These are phyloP conservation scores for Pisolithus tinctorius DNA, from an alignment of 768 basidiomycete genomes.

Conservation along the genomic window DNA sequence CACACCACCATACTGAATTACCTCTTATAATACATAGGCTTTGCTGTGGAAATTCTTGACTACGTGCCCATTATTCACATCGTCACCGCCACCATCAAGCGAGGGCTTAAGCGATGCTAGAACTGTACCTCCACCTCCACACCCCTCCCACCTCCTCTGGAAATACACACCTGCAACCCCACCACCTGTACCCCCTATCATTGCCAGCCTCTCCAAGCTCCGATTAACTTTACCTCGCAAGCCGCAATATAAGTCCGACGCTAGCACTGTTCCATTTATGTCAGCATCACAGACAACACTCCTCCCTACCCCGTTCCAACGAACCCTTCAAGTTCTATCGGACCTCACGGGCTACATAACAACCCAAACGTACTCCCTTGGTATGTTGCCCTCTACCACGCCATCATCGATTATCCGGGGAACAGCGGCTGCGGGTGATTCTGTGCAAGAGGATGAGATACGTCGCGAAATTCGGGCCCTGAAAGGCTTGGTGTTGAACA, in stretches of 20 bases:
- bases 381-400: background rate
- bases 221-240: constrained; percentile 15
- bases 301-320: constrained; percentile 42
- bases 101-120: no score
- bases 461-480: constrained; percentile 68
- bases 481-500: constrained; percentile 73
- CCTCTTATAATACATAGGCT: constrained; percentile 26
- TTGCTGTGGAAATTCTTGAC: constrained; percentile 56
- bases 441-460: constrained; percentile 58
- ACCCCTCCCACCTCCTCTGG: constrained; percentile 30
- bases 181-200: constrained; percentile 23
- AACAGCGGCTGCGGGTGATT: constrained; percentile 12
- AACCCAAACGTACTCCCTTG: constrained; percentile 53
- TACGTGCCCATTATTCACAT: constrained; percentile 44
- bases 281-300: background rate
- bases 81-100: constrained; percentile 15
- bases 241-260: background rate
- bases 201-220: constrained; percentile 16
- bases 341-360: constrained; percentile 78
- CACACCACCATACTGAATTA: background rate
- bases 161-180: constrained; percentile 28
- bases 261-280: constrained; percentile 7
- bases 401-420: constrained; percentile 10
- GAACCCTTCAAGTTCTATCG: constrained; percentile 57
- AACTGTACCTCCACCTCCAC: constrained; percentile 1